Evolutionary conservation across 495 filamentous ascomycete species (phyloP), one percentile per base, ranked within the genome.

Genomic region (Echria macrotheca): DNA sequence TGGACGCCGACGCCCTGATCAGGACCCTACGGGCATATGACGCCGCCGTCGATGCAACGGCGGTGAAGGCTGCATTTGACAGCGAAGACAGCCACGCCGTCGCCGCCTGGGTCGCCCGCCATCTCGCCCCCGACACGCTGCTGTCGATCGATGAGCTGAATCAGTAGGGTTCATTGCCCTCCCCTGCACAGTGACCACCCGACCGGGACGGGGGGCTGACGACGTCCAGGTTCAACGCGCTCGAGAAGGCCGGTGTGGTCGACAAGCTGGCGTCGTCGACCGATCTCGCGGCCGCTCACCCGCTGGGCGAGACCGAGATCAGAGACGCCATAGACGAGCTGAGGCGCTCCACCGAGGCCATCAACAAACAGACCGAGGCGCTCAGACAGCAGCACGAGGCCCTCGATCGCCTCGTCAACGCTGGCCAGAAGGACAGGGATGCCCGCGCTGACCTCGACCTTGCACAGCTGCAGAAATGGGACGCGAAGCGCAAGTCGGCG

Each of bases 281-380:
- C 17, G 69, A 72, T 46, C 55, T 72, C 5, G 56, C 60, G 12
- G 39, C 50, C 0, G 54, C 68, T 12, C 65, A 58, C 38, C 55
- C 60, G 8, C 38, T 74, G 39, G 60, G 53, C 38, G 67, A 74
- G 21, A 57, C 64, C 12, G 67, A 74, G 39, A 64, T 74, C 53
- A 63, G 53, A 41, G 50, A 59, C 40, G 72, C 71, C 43, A 70
- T 73, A 41, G 60, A 70, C 17, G 66, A 74, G 47, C 64, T 76
- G 8, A 65, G 65, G 19, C 56, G 69, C 24, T 76, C 71, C 2
- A 74, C 72, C 28, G 67, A 63, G 24, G 61, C 64, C 31, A 76
- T 76, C 32, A 63, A 65, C 31, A 66, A 68, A 42, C 71, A 76
- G 52, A 70, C 54, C n/a, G 70, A 76, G 50, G 48, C 58, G 0